Base-by-base conservation (phyloP, 768 basidiomycete genomes). In the Candolleomyces efflorescens region DNA sequence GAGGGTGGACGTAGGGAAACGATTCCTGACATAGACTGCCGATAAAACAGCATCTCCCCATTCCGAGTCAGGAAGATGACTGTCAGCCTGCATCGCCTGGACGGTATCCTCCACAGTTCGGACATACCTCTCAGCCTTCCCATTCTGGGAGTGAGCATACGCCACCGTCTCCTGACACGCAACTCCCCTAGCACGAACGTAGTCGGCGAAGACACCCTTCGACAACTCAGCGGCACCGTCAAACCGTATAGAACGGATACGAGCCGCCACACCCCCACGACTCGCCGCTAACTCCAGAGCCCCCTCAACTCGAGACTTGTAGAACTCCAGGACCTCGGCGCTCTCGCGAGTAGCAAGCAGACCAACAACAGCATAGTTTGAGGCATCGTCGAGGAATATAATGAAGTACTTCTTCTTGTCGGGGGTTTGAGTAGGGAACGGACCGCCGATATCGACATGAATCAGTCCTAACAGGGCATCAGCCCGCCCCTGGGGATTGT, bases 101-200 rank as follows among this genome's bases (percentile, higher is more conserved):
- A 69, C 64, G 12, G 58, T 61, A 20, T 77, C 70, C 0, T 64
- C 60, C 22, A 81, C 60, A 0, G 71, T 73, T 1, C 68, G 59
- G 43, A 80, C 78, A 1, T 61, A 58, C 1, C 70, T 59, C 59
- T 82, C 75, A 0, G 76, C 75, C 1, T 77, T 67, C 18, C 76
- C 72, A 60, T 81, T 82, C 49, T 78, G 73, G 5, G 65, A 62
- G 41, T 73, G 70, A 1, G 69, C 64, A 60, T 73, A 71, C 0
- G 72, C 67, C 0, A 61, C 64, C 4, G 68, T 64, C 0, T 60
- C 12, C 43, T 71, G 68, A 1, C 63, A 53, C 0, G 27, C 15
- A 10, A 73, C 69, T 0, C 71, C 72, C 5, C 39, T n/a, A 0
- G 38, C 56, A 20, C 11, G 27, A 15, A 63, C 51, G 39, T 58